Conservation (phyloP, 179 eudicot species). For the Beta macrorhiza region DNA sequence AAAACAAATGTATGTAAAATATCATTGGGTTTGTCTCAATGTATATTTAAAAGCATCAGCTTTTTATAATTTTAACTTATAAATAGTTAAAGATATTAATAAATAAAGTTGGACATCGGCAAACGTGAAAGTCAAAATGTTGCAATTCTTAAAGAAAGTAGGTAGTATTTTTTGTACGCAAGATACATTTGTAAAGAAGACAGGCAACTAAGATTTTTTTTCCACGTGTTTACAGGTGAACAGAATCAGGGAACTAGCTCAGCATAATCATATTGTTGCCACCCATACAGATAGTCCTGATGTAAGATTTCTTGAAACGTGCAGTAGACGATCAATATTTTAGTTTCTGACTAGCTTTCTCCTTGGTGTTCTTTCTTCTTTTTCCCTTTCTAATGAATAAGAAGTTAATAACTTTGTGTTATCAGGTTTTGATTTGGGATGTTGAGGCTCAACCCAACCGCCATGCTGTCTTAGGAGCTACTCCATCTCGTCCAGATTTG, state of each 20-base stretch:
- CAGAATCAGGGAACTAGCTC: slow-evolving; percentile 95
- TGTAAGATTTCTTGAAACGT: slow-evolving; percentile 43
- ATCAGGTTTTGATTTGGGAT: slow-evolving; percentile 92
- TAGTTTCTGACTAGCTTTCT: background rate
- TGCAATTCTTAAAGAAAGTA: no score
- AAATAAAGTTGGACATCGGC: no score
- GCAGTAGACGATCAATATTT: background rate
- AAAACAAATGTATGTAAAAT: no score
- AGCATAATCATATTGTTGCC: slow-evolving; percentile 90
- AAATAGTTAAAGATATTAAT: no score
- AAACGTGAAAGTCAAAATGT: no score
- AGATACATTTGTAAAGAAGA: background rate
- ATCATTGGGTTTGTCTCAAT: no score
- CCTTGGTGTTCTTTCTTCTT: background rate
- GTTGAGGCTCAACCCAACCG: slow-evolving; percentile 91
- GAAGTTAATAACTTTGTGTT: background rate
- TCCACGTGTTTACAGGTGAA: slow-evolving; percentile 64
- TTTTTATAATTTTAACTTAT: no score
- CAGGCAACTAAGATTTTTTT: background rate
- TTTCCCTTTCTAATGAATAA: background rate
- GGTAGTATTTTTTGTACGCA: background rate
- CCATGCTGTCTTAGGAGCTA: slow-evolving; percentile 81
- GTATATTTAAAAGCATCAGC: no score
- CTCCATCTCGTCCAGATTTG: slow-evolving; percentile 87
- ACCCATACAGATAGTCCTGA: slow-evolving; percentile 98